These are phyloP conservation scores for Bolboschoenus planiculmis DNA, from an alignment of 176 grass and related monocot species.

Conservation along the genomic window DNA sequence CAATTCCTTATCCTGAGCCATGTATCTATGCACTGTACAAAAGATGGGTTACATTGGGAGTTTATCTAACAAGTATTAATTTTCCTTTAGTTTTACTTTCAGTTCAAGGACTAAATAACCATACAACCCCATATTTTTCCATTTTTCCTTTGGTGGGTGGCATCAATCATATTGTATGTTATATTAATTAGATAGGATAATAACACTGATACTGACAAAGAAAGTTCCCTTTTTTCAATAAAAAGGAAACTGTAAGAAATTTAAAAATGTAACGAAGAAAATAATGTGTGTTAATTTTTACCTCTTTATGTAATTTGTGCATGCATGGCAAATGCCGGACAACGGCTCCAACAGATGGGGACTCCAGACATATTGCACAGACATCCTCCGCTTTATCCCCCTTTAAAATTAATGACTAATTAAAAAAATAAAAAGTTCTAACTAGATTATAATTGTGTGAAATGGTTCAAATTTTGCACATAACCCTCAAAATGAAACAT, in stretches of 20 bases:
- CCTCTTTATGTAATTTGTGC: slow-evolving; percentile 10
- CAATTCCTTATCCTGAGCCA: background rate
- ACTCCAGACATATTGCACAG: slow-evolving; percentile 6
- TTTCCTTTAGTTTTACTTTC: background rate
- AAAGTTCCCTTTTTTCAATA: background rate
- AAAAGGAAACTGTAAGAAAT: background rate
- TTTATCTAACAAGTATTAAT: background rate
- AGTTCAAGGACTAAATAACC: background rate
- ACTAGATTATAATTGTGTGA: background rate
- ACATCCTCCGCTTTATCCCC: background rate
- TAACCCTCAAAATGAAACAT: background rate
- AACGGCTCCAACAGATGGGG: background rate
- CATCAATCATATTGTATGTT: background rate
- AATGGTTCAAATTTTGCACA: background rate
- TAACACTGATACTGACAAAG: background rate
- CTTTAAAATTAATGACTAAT: background rate
- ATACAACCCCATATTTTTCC: background rate
- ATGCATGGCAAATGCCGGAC: slow-evolving; percentile 17
- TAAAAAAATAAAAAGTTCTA: background rate
- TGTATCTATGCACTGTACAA: slow-evolving; percentile 10
- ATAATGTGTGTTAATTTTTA: background rate
- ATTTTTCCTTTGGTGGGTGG: background rate
- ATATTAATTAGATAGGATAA: background rate
- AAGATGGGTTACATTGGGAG: background rate
- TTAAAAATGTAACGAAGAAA: background rate